phyloP scores from a whole-genome alignment of 495 filamentous ascomycete species.

The Parachaetomium inaequale region DNA sequence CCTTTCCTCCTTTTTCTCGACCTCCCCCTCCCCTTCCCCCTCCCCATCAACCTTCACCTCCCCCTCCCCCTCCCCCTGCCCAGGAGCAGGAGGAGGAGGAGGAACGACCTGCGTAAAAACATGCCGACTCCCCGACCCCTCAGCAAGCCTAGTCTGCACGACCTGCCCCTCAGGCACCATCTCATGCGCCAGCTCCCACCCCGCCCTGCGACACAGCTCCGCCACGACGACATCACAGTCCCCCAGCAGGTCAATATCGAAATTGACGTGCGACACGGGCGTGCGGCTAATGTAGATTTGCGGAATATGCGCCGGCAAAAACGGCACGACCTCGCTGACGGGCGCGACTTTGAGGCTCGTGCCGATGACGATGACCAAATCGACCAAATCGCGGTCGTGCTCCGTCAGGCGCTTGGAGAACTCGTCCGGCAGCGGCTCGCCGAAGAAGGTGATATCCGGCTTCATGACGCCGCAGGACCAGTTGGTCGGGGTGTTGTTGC shows the following conservation, averaged over 20 bases:
- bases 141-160: conserved; percentile 53
- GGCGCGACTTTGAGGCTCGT: conserved; percentile 96
- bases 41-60: background rate
- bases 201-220: conserved; percentile 79
- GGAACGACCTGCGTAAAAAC: conserved; percentile 46
- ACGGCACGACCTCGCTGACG: conserved; percentile 83
- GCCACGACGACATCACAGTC: conserved; percentile 90
- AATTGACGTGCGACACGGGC: conserved; percentile 83
- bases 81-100: no score
- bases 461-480: conserved; percentile 80
- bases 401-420: conserved; percentile 79
- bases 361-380: conserved; percentile 95
- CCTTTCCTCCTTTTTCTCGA: background rate
- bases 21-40: background rate
- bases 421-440: conserved; percentile 76
- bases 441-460: conserved; percentile 98
- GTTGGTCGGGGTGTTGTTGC: conserved; percentile 41
- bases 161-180: conserved; percentile 72
- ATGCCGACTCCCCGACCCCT: conserved; percentile 65
- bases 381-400: conserved; percentile 73
- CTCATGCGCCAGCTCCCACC: conserved; percentile 84
- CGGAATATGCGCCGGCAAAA: conserved; percentile 72
- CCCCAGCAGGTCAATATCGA: conserved; percentile 91
- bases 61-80: background rate
- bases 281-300: conserved; percentile 93